Base-by-base conservation (phyloP, 2,329 filamentous ascomycete species). In the Alternaria postmessia region DNA sequence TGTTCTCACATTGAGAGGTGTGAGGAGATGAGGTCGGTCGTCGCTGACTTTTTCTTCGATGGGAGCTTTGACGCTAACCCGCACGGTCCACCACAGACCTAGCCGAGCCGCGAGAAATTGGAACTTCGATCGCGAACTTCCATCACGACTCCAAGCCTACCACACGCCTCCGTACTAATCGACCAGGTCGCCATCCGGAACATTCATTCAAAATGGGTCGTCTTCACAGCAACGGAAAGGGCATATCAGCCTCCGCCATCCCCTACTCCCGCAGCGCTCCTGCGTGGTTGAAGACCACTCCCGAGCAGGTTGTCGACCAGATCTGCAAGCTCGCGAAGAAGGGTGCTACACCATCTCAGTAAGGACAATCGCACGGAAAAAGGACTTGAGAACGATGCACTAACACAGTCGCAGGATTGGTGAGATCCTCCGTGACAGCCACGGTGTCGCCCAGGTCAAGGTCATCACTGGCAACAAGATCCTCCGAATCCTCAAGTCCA, bases 161-260 rank as follows among this genome's bases (percentile, higher is more conserved):
- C 63, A 65, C 66, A 65, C 66, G 64, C 54, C 64, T 59, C 61
- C 67, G 64, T 69, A 71, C 68, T 66, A 69, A 69, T 63, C 62
- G 62, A 71, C 65, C 57, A 66, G 61, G 51, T 67, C 65, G 41
- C 57, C 63, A 60, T 61, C 60, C 66, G 55, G 61, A 59, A 65
- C 62, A 66, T 61, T 69, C 64, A 54, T 76, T 72, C 83, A 91
- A 84, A 74, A 96, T 96, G 93, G 93, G 94, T 90, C 90, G 94
- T 88, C 90, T 98, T 91, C 96, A 99, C 91, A 92, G 88, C 89
- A 97, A 97, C 80, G 94, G 95, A 87, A 98, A 98, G 92, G 96
- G 95, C 85, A 99, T 99, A 86, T 93, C 93, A 74, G 85, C 92
- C 85, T 97, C 93, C 68, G 93, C 95, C 79, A 86, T 98, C 84